These are phyloP conservation scores for Fraxinus xanthoxyloides DNA, from an alignment of 305 asterid genomes.

Conservation along the genomic window DNA sequence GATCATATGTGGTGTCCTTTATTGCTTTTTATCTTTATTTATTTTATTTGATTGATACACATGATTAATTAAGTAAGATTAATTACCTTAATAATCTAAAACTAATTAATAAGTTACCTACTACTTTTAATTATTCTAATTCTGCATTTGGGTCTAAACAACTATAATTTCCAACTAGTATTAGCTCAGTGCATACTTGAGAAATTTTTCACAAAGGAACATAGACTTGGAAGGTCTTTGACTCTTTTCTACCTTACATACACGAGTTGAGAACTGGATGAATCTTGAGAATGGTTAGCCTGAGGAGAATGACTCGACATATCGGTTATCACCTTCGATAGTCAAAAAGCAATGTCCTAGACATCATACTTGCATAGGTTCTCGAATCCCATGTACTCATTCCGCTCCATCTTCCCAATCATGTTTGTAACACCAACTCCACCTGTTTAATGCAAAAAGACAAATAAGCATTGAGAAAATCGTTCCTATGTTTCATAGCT, in stretches of 20 bases:
- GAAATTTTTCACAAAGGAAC: not conserved
- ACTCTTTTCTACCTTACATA: not conserved
- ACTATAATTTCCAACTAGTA: no score
- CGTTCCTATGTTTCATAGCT: not conserved
- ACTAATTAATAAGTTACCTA: no score
- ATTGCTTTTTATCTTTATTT: no score
- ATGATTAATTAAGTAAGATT: no score
- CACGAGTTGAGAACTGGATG: not conserved
- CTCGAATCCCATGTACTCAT: conserved; percentile 95
- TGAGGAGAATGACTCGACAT: not conserved
- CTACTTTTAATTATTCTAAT: no score
- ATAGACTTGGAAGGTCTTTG: not conserved
- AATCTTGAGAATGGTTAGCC: not conserved
- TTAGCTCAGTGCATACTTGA: no score
- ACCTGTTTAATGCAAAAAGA: conserved; percentile 41
- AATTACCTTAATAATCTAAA: no score
- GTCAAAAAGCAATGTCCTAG: conserved; percentile 9
- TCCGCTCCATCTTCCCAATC: conserved; percentile 63
- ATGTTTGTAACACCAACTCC: conserved; percentile 92
- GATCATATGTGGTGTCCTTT: no score
- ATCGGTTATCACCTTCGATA: not conserved
- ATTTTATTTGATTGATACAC: no score
- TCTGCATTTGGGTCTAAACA: no score
- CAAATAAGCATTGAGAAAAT: not conserved
- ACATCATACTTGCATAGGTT: conserved; percentile 77